Evolutionary conservation across 495 filamentous ascomycete genomes (phyloP).

Genomic region (Trichoderma parareesei): DNA sequence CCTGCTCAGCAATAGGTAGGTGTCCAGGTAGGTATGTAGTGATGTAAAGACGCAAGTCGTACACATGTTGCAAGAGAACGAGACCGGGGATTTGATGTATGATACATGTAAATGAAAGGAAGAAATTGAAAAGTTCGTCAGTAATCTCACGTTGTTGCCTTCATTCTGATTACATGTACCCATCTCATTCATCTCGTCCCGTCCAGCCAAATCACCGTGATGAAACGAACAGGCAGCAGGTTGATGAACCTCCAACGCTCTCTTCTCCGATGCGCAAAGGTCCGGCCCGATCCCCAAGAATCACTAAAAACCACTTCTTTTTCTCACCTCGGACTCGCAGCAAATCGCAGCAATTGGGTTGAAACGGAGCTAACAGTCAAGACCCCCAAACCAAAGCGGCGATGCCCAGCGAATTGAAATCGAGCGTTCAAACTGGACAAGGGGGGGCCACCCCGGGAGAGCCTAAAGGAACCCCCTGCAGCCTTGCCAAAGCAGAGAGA

Average conservation of each 20-base stretch:
- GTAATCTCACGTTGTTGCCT: no score
- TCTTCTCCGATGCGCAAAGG: background rate
- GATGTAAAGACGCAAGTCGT: background rate
- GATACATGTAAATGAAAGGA: background rate
- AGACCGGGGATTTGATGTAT: background rate
- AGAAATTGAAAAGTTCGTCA: no score
- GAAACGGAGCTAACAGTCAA: slow-evolving; percentile 5
- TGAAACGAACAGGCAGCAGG: background rate
- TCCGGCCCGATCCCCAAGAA: background rate
- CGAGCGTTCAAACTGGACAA: background rate
- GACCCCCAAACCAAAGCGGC: background rate
- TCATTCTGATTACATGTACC: no score
- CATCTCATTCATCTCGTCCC: background rate
- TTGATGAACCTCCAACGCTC: background rate
- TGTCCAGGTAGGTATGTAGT: no score
- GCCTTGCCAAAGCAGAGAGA: background rate
- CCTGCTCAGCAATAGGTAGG: no score
- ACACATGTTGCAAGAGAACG: background rate
- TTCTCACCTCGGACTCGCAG: no score
- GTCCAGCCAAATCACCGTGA: background rate
- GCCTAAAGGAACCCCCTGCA: background rate
- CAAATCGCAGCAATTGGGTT: slow-evolving; percentile 1
- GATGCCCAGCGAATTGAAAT: background rate
- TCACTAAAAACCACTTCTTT: no score
- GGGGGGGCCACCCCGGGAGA: background rate